Conservation (phyloP, 2,329 filamentous ascomycete species). For the Talaromyces sp. region DNA sequence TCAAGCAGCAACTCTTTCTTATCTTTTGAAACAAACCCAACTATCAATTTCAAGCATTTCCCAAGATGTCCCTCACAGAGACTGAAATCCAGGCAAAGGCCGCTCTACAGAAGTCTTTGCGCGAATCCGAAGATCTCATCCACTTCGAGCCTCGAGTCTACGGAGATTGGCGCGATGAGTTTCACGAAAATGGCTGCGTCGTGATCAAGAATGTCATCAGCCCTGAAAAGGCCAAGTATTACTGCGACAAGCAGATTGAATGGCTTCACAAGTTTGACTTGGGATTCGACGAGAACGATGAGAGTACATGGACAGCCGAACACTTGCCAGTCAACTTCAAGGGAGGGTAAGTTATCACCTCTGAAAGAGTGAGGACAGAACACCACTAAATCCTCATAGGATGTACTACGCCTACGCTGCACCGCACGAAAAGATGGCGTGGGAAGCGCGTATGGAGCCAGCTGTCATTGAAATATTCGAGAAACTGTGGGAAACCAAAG, state of each 20-base stretch:
- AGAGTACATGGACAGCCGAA: conserved; percentile 40
- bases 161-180: conserved; percentile 41
- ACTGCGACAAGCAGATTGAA: conserved; percentile 36
- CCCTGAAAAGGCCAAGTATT: conserved; percentile 36
- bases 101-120: conserved; percentile 8
- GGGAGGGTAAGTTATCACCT: conserved; percentile 32
- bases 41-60: not conserved
- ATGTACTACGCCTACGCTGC: conserved; percentile 13
- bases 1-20: not conserved
- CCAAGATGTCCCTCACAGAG: conserved; percentile 11
- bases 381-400: not conserved
- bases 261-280: conserved; percentile 42
- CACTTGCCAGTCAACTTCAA: conserved; percentile 43
- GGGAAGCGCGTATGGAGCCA: conserved; percentile 31
- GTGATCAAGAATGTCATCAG: conserved; percentile 40
- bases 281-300: conserved; percentile 38
- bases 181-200: conserved; percentile 38
- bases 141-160: conserved; percentile 18
- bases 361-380: not conserved
- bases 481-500: conserved; percentile 33
- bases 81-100: conserved; percentile 10
- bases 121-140: conserved; percentile 10
- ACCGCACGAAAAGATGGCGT: conserved; percentile 22
- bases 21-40: not conserved
- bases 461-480: conserved; percentile 35